These are phyloP conservation scores for Ambrosia trifida DNA, from an alignment of 129 eudicot species.

Conservation along the genomic window DNA sequence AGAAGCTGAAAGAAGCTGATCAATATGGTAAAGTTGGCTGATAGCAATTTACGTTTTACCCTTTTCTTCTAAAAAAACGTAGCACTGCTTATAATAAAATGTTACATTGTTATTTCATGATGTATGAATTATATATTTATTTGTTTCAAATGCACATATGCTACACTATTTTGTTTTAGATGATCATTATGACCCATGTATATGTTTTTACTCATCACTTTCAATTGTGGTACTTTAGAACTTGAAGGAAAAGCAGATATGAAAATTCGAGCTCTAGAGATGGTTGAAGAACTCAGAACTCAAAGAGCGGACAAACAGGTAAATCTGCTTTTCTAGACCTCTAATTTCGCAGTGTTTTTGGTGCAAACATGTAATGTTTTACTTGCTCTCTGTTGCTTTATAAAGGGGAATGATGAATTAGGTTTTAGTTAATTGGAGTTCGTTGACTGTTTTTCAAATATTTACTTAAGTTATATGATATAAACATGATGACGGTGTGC, in stretches of 20 bases:
- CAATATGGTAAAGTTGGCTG: slow-evolving; percentile 47
- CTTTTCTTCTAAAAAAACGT: background rate
- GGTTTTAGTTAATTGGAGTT: slow-evolving; percentile 11
- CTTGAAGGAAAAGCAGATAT: slow-evolving; percentile 90
- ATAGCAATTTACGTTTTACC: background rate
- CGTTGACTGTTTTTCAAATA: background rate
- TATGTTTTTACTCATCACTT: background rate
- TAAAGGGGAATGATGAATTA: slow-evolving; percentile 5
- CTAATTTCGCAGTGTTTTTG: background rate
- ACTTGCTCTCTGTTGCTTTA: background rate
- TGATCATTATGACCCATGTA: background rate
- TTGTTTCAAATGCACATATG: slow-evolving; percentile 1
- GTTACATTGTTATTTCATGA: background rate
- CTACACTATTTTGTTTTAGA: background rate
- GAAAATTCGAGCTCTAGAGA: slow-evolving; percentile 85
- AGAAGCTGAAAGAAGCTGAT: slow-evolving; percentile 88
- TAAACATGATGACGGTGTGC: background rate
- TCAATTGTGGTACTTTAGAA: slow-evolving; percentile 37
- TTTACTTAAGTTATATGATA: background rate
- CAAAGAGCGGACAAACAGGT: slow-evolving; percentile 98
- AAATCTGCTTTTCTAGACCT: background rate
- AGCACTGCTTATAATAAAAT: background rate
- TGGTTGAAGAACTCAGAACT: slow-evolving; percentile 75
- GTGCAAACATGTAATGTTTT: slow-evolving; percentile 6
- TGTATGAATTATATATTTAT: background rate